Conservation (phyloP, 2,329 filamentous ascomycete species). For the Fusarium lateritium region DNA sequence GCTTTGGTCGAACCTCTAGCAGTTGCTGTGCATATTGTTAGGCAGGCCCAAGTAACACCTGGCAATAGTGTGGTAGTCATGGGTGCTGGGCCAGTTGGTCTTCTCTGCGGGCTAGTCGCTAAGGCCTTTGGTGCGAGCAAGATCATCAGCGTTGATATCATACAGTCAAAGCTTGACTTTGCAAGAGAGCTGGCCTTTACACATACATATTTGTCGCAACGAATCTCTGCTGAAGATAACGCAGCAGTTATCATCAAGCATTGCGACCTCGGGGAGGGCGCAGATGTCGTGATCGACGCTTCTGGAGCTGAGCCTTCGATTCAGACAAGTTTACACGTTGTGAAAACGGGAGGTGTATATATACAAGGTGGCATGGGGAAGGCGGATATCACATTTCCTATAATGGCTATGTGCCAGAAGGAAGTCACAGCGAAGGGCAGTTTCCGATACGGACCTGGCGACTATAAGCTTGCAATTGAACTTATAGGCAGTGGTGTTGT, state of each 20-base stretch:
- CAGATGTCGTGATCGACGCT: slow-evolving; percentile 85
- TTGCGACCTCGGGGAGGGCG: slow-evolving; percentile 75
- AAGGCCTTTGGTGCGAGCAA: slow-evolving; percentile 85
- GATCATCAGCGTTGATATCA: slow-evolving; percentile 91
- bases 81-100: slow-evolving; percentile 87
- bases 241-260: slow-evolving; percentile 76
- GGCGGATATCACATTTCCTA: slow-evolving; percentile 88
- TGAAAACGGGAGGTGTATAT: slow-evolving; percentile 80
- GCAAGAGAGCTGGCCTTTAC: slow-evolving; percentile 80
- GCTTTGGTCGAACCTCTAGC: slow-evolving; percentile 90
- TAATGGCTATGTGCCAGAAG: slow-evolving; percentile 89
- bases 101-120: slow-evolving; percentile 89
- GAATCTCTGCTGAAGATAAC: slow-evolving; percentile 77
- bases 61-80: slow-evolving; percentile 86
- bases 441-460: slow-evolving; percentile 90
- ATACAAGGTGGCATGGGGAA: slow-evolving; percentile 94
- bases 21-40: slow-evolving; percentile 88
- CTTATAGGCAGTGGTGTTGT: slow-evolving; percentile 81
- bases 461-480: slow-evolving; percentile 87
- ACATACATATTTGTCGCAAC: slow-evolving; percentile 75
- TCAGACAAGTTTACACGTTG: slow-evolving; percentile 78
- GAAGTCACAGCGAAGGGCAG: slow-evolving; percentile 89
- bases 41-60: slow-evolving; percentile 78
- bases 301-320: slow-evolving; percentile 84
- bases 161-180: slow-evolving; percentile 83